These are phyloP conservation scores for grape (Vitis vinifera) DNA, from an alignment of 164 flowering plant species.

Conservation along the genomic window DNA sequence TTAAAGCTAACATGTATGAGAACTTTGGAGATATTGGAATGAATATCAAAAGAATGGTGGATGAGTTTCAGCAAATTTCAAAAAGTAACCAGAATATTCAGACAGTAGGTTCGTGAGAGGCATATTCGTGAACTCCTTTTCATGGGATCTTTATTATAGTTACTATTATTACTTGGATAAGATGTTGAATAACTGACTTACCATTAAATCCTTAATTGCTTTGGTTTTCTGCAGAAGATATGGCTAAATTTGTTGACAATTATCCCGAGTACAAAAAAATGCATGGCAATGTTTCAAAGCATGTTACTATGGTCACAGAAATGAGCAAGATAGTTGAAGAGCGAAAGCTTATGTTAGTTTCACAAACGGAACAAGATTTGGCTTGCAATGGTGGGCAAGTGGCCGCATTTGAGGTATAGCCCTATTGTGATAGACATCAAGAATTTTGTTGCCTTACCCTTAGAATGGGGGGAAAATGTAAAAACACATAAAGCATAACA, in stretches of 20 bases:
- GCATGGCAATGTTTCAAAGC: constrained; percentile 98
- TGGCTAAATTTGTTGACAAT: constrained; percentile 97
- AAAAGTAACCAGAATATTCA: constrained; percentile 95
- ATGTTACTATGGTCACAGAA: constrained; percentile 93
- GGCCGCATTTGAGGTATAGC: constrained; percentile 87
- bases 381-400: constrained; percentile 98
- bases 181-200: background rate
- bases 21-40: constrained; percentile 99
- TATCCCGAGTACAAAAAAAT: constrained; percentile 95
- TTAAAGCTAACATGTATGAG: constrained; percentile 91
- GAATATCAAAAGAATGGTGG: constrained; percentile 94
- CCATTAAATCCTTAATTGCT: constrained; percentile 1
- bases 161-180: background rate
- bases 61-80: constrained; percentile 92
- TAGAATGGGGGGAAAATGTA: too few species aligned
- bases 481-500: too few species aligned
- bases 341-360: constrained; percentile 90
- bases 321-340: constrained; percentile 96
- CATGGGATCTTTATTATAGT: background rate
- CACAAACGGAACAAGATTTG: constrained; percentile 94
- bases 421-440: too few species aligned
- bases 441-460: too few species aligned
- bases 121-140: background rate
- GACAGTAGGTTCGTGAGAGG: constrained; percentile 68
- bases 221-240: constrained; percentile 70